phyloP scores from a whole-genome alignment of 208 protist genomes.

The Trichomonas vaginalis region DNA sequence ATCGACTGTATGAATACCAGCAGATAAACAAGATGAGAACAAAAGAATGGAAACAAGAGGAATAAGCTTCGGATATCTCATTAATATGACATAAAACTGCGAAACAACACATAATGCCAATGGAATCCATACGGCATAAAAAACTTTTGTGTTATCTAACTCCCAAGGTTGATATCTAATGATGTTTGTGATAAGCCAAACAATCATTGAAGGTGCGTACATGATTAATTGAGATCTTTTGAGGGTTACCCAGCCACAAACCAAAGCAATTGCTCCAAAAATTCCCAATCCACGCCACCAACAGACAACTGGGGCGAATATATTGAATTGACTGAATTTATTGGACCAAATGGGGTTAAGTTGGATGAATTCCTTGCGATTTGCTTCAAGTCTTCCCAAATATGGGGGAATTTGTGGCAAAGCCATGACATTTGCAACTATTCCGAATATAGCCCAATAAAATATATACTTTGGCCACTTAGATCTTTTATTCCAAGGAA shows the following conservation, averaged over 20 bases:
- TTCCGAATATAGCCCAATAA: background rate
- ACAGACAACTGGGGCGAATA: background rate
- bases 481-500: background rate
- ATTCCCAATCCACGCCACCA: background rate
- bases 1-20: background rate
- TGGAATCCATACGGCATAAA: background rate
- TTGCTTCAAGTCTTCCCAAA: background rate
- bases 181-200: background rate
- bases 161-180: conserved; percentile 12
- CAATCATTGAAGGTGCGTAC: background rate
- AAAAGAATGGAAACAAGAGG: background rate
- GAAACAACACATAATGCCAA: background rate
- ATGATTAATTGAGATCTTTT: background rate
- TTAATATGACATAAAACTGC: background rate
- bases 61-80: background rate
- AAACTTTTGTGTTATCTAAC: background rate
- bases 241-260: background rate
- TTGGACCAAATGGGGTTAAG: background rate
- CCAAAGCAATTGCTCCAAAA: background rate
- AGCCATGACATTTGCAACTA: background rate
- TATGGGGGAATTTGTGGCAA: background rate
- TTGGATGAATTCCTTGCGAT: background rate
- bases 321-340: background rate
- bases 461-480: background rate
- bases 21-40: background rate